phyloP scores from a whole-genome alignment of 2,329 filamentous ascomycete genomes.

The Metarhizium sp. region DNA sequence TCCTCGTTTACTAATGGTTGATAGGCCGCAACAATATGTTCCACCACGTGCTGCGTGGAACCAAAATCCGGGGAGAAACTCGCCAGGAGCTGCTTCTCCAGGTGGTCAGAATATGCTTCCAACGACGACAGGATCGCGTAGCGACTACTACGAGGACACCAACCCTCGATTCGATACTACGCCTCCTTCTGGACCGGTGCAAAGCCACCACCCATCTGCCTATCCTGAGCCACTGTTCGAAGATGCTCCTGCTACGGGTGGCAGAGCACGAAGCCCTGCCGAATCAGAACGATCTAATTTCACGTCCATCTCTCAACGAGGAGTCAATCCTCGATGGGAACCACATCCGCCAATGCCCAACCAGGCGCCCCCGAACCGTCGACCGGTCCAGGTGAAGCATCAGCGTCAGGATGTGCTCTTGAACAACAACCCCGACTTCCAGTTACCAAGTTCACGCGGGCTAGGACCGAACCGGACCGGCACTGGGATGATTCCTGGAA shows the following conservation, averaged over 20 bases:
- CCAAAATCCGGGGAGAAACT: constrained; percentile 31
- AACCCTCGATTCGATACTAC: constrained; percentile 62
- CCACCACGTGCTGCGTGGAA: constrained; percentile 50
- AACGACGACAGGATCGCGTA: constrained; percentile 20
- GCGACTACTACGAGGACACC: constrained; percentile 82
- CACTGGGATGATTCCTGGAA: constrained; percentile 41
- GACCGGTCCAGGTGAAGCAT: constrained; percentile 46
- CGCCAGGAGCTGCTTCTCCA: constrained; percentile 37
- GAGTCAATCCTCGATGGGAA: constrained; percentile 82
- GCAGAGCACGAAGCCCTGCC: constrained; percentile 58
- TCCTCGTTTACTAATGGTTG: background rate
- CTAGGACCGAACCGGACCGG: constrained; percentile 16
- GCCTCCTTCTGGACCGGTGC: constrained; percentile 31
- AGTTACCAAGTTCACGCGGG: constrained; percentile 45
- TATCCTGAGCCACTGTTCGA: constrained; percentile 43
- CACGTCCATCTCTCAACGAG: constrained; percentile 82
- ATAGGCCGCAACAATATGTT: constrained; percentile 35
- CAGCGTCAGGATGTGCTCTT: constrained; percentile 64
- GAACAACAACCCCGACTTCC: constrained; percentile 86
- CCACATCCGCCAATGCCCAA: constrained; percentile 37
- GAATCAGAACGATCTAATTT: constrained; percentile 77
- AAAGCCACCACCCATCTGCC: constrained; percentile 15
- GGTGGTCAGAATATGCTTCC: constrained; percentile 25
- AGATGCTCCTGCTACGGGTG: constrained; percentile 43
- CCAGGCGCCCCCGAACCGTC: constrained; percentile 31